These are phyloP conservation scores for Ceratocystis colombiana DNA, from an alignment of 2,329 filamentous ascomycete species.

Conservation along the genomic window DNA sequence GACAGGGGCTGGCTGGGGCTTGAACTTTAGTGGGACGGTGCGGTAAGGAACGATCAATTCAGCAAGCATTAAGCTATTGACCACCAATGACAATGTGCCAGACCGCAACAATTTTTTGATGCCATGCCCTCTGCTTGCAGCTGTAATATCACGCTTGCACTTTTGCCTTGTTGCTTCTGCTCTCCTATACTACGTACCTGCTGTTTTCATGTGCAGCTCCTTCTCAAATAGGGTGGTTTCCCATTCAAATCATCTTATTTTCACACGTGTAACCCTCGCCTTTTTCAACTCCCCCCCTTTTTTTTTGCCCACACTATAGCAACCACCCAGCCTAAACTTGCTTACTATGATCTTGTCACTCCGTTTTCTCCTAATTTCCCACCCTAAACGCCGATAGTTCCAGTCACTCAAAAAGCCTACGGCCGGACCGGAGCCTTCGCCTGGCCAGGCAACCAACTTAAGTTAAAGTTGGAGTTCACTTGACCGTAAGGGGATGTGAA, in stretches of 20 bases:
- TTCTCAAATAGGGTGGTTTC: not conserved
- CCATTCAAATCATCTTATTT: not conserved
- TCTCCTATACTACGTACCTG: too few species aligned
- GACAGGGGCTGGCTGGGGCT: not conserved
- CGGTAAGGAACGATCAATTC: conserved; percentile 7
- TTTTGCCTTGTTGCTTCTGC: not conserved
- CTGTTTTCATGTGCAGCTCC: not conserved
- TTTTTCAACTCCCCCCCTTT: not conserved
- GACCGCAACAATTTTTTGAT: not conserved
- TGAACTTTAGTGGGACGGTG: not conserved
- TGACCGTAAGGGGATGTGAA: not conserved
- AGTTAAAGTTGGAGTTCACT: not conserved
- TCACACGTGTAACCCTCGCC: not conserved
- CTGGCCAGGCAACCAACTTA: conserved; percentile 2
- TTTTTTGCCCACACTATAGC: not conserved
- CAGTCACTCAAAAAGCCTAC: not conserved
- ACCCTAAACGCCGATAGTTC: conserved; percentile 2
- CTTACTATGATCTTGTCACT: not conserved
- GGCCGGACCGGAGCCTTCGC: not conserved
- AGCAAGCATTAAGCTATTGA: not conserved
- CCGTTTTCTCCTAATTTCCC: not conserved
- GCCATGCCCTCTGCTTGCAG: not conserved
- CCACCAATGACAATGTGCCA: not conserved
- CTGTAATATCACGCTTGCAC: not conserved
- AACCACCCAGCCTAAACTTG: not conserved